Percentiles rank a stretch among this genome's conserved stretches.
Conservation (phyloP, 768 basidiomycete genomes). For the Collybia mongolica region DNA sequence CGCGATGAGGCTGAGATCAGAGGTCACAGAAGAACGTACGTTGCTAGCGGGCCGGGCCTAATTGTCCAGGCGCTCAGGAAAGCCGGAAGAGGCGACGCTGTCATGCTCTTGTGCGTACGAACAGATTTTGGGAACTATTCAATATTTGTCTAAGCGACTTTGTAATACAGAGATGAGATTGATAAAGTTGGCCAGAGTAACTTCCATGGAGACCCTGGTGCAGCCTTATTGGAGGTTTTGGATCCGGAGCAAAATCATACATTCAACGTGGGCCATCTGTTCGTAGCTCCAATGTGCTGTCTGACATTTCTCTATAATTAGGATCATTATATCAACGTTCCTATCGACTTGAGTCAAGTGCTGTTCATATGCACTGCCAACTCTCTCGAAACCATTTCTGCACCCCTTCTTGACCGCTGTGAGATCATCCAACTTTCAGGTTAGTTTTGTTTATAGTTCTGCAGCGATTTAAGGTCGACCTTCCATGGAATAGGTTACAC, state of each 20-base stretch:
- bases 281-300: neutral
- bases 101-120: conserved; percentile 60
- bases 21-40: conserved; percentile 74
- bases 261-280: conserved; percentile 55
- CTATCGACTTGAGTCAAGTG: conserved; percentile 84
- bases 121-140: conserved; percentile 18
- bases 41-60: conserved; percentile 82
- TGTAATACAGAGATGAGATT: conserved; percentile 70
- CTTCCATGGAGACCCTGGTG: conserved; percentile 90
- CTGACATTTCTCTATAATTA: conserved; percentile 22
- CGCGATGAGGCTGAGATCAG: conserved; percentile 80
- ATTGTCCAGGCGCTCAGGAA: conserved; percentile 87
- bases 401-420: conserved; percentile 86
- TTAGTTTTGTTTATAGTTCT: conserved; percentile 21
- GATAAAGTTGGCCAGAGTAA: conserved; percentile 89
- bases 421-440: conserved; percentile 83
- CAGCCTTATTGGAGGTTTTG: conserved; percentile 87
- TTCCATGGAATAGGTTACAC: conserved; percentile 58
- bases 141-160: conserved; percentile 1
- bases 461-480: neutral
- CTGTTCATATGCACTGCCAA: conserved; percentile 95
- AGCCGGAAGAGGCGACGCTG: conserved; percentile 76
- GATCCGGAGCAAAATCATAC: conserved; percentile 92
- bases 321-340: conserved; percentile 92
- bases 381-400: conserved; percentile 83